phyloP scores from a whole-genome alignment of 2,329 filamentous ascomycete genomes.

The Whalleya microplaca region DNA sequence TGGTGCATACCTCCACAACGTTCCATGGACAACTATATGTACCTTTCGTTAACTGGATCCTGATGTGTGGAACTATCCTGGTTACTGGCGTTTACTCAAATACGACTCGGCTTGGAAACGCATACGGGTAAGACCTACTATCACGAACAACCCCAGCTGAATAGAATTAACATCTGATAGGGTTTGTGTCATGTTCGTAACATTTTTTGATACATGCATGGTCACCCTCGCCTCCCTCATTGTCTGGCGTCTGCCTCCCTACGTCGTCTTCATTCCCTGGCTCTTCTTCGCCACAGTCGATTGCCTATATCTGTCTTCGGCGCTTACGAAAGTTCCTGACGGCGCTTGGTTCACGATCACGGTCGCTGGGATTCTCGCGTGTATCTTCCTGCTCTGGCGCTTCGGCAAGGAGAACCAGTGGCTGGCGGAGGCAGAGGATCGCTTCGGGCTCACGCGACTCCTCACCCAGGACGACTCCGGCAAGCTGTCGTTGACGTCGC shows the following conservation, averaged over 20 bases:
- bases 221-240: constrained; percentile 72
- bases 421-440: constrained; percentile 68
- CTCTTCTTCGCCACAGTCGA: constrained; percentile 69
- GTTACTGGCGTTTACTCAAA: constrained; percentile 70
- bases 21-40: constrained; percentile 80
- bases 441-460: constrained; percentile 52
- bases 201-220: constrained; percentile 77
- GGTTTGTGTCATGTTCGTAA: constrained; percentile 79
- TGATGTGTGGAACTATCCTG: constrained; percentile 76
- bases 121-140: constrained; percentile 59
- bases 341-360: constrained; percentile 80
- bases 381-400: constrained; percentile 74
- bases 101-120: constrained; percentile 71
- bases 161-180: constrained; percentile 15
- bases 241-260: constrained; percentile 68
- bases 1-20: constrained; percentile 69
- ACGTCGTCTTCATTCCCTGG: constrained; percentile 64
- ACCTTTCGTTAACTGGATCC: constrained; percentile 74
- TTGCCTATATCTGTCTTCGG: constrained; percentile 70
- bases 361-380: constrained; percentile 64
- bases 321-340: constrained; percentile 72
- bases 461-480: constrained; percentile 14
- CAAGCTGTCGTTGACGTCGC: constrained; percentile 37
- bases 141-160: neutral
- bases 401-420: constrained; percentile 81